phyloP scores from a whole-genome alignment of 768 basidiomycete genomes.

The Podaxis pistillaris region DNA sequence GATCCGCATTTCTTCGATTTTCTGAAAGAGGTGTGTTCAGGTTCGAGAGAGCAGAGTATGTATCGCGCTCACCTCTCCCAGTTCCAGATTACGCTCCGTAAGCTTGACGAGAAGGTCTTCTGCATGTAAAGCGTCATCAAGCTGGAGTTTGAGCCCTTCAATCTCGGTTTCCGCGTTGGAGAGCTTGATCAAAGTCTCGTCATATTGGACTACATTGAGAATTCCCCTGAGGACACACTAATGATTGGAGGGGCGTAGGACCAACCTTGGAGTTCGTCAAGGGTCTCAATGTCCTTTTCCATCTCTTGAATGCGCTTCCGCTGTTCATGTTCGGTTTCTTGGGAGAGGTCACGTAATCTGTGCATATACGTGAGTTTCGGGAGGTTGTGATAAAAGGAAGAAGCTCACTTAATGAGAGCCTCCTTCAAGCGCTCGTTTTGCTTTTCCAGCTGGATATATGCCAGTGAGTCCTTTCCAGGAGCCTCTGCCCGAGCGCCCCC shows the following conservation, averaged over 20 bases:
- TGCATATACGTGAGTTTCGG: not conserved
- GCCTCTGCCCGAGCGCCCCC: constrained; percentile 18
- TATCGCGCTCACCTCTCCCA: constrained; percentile 71
- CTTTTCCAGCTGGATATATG: constrained; percentile 87
- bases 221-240: not conserved
- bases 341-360: constrained; percentile 85
- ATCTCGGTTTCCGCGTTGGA: constrained; percentile 89
- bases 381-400: not conserved
- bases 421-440: constrained; percentile 96
- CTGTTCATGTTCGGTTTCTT: constrained; percentile 85
- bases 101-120: constrained; percentile 96
- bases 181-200: constrained; percentile 75
- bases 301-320: constrained; percentile 79
- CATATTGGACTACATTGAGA: constrained; percentile 62
- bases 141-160: constrained; percentile 89
- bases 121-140: constrained; percentile 92
- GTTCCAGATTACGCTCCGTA: constrained; percentile 89
- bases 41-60: not conserved
- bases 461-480: constrained; percentile 55
- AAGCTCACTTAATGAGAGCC: constrained; percentile 74
- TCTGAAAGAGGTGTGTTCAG: constrained; percentile 41
- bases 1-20: constrained; percentile 97
- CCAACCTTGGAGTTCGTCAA: constrained; percentile 81
- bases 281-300: constrained; percentile 79
- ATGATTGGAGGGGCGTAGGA: constrained; percentile 1